phyloP scores from a whole-genome alignment of 352 stramenopile genomes.

The Phytopythium chamaehyphon region DNA sequence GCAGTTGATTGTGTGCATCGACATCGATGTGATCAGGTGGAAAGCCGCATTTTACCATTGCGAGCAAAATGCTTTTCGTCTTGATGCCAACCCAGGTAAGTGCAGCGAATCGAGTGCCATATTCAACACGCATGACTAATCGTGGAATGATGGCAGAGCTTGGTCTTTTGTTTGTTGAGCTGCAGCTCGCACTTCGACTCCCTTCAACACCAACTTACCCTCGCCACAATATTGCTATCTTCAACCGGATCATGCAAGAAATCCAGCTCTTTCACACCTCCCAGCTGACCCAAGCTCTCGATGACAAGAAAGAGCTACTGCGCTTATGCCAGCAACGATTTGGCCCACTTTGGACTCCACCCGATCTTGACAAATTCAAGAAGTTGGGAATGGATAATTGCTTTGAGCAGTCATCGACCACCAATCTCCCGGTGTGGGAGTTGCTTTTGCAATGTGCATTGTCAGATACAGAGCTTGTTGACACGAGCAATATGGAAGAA shows the following conservation, averaged over 20 bases:
- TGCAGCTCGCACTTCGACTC: conserved; percentile 22
- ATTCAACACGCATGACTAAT: neutral
- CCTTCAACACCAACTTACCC: conserved; percentile 10
- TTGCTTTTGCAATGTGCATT: neutral
- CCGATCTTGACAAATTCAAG: conserved; percentile 9
- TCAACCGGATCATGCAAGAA: conserved; percentile 33
- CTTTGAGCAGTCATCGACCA: neutral
- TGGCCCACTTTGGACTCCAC: conserved; percentile 10
- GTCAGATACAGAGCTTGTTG: too few species aligned
- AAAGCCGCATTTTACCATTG: conserved; percentile 34
- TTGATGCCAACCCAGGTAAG: conserved; percentile 46
- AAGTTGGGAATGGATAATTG: neutral
- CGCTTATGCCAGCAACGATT: conserved; percentile 18
- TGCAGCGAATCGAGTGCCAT: too few species aligned
- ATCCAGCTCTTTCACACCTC: conserved; percentile 31
- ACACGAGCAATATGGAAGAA: too few species aligned
- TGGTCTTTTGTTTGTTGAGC: conserved; percentile 25
- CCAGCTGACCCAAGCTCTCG: conserved; percentile 24
- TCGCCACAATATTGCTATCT: conserved; percentile 17
- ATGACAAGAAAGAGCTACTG: conserved; percentile 31
- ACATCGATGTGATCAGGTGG: conserved; percentile 42
- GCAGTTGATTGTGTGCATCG: conserved; percentile 36
- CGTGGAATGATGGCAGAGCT: conserved; percentile 18
- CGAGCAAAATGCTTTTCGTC: conserved; percentile 41
- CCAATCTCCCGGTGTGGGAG: neutral